A percentile compares a stretch with the other conserved stretches of the same genome.
Evolutionary conservation across 2,329 filamentous ascomycete species (phyloP).

Genomic region (Xylariaceae sp.): DNA sequence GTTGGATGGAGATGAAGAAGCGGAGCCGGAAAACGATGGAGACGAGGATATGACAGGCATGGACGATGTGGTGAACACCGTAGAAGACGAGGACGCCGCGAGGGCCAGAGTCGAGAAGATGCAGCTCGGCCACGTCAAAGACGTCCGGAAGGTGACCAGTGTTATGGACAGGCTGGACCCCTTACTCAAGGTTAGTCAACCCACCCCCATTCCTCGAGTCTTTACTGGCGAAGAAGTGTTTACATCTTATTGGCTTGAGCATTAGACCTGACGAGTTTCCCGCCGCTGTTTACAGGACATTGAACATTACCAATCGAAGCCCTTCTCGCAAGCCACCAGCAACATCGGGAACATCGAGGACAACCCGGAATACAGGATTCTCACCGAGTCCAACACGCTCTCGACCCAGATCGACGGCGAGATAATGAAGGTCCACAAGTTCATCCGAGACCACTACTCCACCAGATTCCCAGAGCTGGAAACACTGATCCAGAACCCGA

Average conservation of each 20-base stretch:
- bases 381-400: conserved; percentile 82
- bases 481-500: conserved; percentile 78
- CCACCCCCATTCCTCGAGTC: conserved; percentile 14
- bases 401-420: conserved; percentile 93
- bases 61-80: conserved; percentile 43
- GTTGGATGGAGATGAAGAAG: conserved; percentile 54
- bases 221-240: conserved; percentile 42
- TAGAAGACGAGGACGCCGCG: conserved; percentile 61
- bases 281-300: conserved; percentile 66
- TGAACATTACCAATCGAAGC: conserved; percentile 64
- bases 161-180: conserved; percentile 79
- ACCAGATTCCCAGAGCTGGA: conserved; percentile 90
- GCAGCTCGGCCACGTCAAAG: conserved; percentile 66
- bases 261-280: conserved; percentile 64
- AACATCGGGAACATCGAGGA: conserved; percentile 82
- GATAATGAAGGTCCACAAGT: conserved; percentile 90
- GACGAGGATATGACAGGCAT: conserved; percentile 50
- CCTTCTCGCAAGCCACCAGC: conserved; percentile 56
- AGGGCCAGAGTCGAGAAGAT: conserved; percentile 80
- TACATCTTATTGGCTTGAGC: conserved; percentile 55
- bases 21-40: conserved; percentile 56
- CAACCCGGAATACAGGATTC: conserved; percentile 82
- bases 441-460: conserved; percentile 93
- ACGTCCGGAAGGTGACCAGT: conserved; percentile 72
- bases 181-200: conserved; percentile 68